Base-by-base conservation (phyloP, 2,329 filamentous ascomycete species). In the Ceratocystis alfenasii region DNA sequence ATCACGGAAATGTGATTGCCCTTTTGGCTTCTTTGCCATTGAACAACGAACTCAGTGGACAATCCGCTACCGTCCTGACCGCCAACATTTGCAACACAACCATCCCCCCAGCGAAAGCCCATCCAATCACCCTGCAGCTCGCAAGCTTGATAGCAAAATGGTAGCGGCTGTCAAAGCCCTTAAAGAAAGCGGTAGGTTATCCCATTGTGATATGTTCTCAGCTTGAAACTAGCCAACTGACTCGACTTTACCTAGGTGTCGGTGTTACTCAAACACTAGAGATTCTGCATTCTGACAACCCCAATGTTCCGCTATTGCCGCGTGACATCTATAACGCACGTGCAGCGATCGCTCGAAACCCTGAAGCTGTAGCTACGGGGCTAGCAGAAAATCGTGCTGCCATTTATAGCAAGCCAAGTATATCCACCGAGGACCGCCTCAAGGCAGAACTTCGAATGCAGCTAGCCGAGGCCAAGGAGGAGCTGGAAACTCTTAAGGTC, bases 11-110 rank as follows among this genome's bases (percentile, higher is more conserved):
- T 87, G 84, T 70, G 84, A 86, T 70, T 87, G 84, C 69, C 83
- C 83, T 36, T 87, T 87, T 72, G 84, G 84, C n/a, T 86, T 87
- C 73, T 87, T 87, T 69, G 84, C 84, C 65, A 84, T 87, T 48
- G 84, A 87, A 72, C 83, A 86, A 71, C 78, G 84, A 67, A 86
- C 83, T 0, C 83, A 87, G 70, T 87, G 84, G 84, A 83, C 83
- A 0, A 81, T 87, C 67, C 79, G 84, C 64, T 87, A 86, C 71
- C 81, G 84, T 3, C 84, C 84, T 1, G 81, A 86, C 68, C 74
- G 77, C 5, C 71, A 77, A 63, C 84, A 87, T 71, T 74, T 86
- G 50, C 74, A 78, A 65, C 84, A 87, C 73, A 87, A 87, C 70
- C 84, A 87, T 70, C 82, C 82, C 0, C 84, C 84, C 1, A 87